Base-by-base conservation (phyloP, 345 rosid genomes). In the Populus ilicifolia region DNA sequence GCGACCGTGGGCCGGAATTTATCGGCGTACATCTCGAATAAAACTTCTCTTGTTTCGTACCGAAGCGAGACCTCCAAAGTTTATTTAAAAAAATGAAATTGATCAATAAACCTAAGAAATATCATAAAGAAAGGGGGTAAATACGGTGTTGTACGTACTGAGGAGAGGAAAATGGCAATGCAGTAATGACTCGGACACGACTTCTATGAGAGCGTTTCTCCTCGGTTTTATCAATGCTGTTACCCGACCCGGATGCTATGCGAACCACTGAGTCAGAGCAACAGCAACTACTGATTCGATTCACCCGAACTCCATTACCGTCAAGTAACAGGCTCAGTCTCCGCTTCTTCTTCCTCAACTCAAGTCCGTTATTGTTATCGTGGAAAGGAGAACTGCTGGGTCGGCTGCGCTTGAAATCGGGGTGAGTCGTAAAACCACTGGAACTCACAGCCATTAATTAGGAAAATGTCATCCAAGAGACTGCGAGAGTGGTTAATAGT, bases 1-100 rank as follows among this genome's bases (percentile, higher is more conserved):
- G 92, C 25, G 98, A 93, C 81, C 93, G 98, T 35, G 99, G 98
- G 29, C 97, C 98, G 11, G 93, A 87, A 84, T 80, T 87, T 84
- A 93, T 86, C 4, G 96, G 94, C 29, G 94, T 90, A 77, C 97
- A 93, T 70, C 97, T 91, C 59, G 93, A 93, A 78, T 84, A 87
- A 75, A 91, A 91, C 82, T 89, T 93, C 71, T 89, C 92, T 85
- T 92, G 98, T 81, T 90, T 96, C 23, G 92, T 83, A 72, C 82
- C 73, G 76, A 88, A 90, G 44, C 86, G 85, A 80, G 92, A 87
- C 81, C 99, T 96, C 85, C 75, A 72, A 74, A 39, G 35, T 29
- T 46, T 72, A 77, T 30, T 56, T 23, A 21, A 65, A 41, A 44
- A 74, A n/a, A 23, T n/a, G 29, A 50, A 35, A 27, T 63, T 6